Evolutionary conservation across 768 basidiomycete species (phyloP), one percentile per base, ranked within the genome.

Genomic region (Boletus fagicola): DNA sequence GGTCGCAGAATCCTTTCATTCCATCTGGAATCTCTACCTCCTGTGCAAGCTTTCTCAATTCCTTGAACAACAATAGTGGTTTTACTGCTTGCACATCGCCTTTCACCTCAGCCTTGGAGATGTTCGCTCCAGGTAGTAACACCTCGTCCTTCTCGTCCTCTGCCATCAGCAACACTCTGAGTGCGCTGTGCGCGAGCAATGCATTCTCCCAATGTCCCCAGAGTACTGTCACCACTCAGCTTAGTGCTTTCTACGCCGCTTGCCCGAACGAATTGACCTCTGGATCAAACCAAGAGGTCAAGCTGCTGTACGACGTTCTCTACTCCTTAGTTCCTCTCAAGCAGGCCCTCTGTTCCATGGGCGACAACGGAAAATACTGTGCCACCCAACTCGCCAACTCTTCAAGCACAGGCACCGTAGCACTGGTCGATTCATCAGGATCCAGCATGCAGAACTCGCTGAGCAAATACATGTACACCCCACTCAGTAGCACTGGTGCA

Each of bases 201-300:
- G 74, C 80, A 28, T 68, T 77, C 42, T 62, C 54, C 18, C 61
- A 76, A 2, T 95, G 92, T 75, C 75, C 83, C 7, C 77, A 83
- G 38, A 79, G 74, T 40, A 67, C 78, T 56, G 71, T 98, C 67
- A 82, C 87, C 53, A 58, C 75, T 42, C 78, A 83, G 63, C 83
- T 98, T 53, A 74, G 82, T 51, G 56, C 76, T 9, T 97, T 98
- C 75, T 86, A 86, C 71, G 65, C 80, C 10, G 78, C 81, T 12
- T 99, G 96, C 79, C 56, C 75, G 1, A 56, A 67, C 20, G 96
- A 98, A 76, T 76, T 99, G 63, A 83, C 83, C 4, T 74, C 80
- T 11, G 66, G 54, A 48, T 67, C 75, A 47, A 81, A 80, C 60
- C 1, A 45, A 1, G 69, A 77, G 26, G 88, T 97, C 46, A 69